Conservation (phyloP, 805 yeast species). For the Zygosaccharomyces rouxii region DNA sequence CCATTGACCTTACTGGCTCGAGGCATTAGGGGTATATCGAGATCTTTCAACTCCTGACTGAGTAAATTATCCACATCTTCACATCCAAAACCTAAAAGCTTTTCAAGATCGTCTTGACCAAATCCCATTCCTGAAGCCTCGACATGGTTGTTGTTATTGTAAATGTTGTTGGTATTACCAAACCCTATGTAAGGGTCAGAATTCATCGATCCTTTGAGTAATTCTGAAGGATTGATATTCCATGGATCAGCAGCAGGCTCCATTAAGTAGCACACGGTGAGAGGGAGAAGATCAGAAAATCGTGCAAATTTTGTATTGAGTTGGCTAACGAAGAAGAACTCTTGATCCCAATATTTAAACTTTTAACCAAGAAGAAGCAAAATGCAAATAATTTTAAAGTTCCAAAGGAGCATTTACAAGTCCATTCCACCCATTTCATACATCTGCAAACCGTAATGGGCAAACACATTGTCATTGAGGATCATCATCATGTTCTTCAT, state of each 20-base stretch:
- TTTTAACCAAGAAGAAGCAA: neutral
- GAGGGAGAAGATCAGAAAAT: neutral
- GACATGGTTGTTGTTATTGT: conserved; percentile 36
- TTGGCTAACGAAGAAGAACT: no score
- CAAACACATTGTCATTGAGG: conserved; percentile 5
- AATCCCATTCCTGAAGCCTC: neutral
- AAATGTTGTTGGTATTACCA: neutral
- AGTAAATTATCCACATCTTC: conserved; percentile 53
- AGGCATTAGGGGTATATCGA: conserved; percentile 53
- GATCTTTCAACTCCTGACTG: conserved; percentile 55
- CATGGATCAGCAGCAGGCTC: conserved; percentile 17
- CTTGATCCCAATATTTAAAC: neutral
- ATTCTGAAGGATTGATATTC: conserved; percentile 20
- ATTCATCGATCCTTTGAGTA: conserved; percentile 5
- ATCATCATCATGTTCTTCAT: neutral
- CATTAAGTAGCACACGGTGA: conserved; percentile 5
- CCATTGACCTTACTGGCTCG: conserved; percentile 6
- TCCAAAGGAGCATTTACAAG: neutral
- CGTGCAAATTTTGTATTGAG: neutral
- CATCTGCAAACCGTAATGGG: conserved; percentile 5
- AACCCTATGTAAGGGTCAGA: conserved; percentile 4
- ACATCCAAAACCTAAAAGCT: conserved; percentile 42
- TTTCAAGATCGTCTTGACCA: conserved; percentile 46
- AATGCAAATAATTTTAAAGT: neutral
- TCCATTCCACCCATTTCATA: neutral